A percentile compares a stretch with the other conserved stretches of the same genome.
Conservation (phyloP, 305 asterid species). For the Stenogyne calaminthoides region DNA sequence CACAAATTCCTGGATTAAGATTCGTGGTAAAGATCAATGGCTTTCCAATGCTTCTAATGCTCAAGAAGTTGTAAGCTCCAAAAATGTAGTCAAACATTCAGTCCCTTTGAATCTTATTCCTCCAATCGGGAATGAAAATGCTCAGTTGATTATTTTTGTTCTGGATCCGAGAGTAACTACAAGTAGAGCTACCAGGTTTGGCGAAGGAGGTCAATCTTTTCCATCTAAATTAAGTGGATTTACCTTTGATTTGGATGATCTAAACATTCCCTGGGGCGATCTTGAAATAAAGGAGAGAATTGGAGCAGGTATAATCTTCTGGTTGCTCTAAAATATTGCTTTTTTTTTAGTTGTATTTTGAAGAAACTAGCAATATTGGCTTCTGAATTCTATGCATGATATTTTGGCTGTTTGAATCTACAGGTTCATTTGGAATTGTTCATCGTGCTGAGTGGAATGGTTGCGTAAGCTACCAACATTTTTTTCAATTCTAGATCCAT, state of each 20-base stretch:
- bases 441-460: constrained; percentile 99
- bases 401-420: constrained; percentile 24
- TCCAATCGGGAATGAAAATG: constrained; percentile 45
- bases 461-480: constrained; percentile 65
- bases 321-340: constrained; percentile 26
- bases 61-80: constrained; percentile 44
- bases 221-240: constrained; percentile 48
- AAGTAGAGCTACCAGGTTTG: constrained; percentile 45
- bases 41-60: constrained; percentile 37
- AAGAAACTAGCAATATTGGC: constrained; percentile 13
- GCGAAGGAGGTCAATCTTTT: constrained; percentile 56
- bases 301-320: constrained; percentile 80
- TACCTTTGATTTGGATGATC: constrained; percentile 72
- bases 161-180: constrained; percentile 46
- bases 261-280: constrained; percentile 94
- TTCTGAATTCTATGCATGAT: constrained; percentile 26
- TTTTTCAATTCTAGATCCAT: constrained; percentile 15
- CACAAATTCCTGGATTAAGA: constrained; percentile 60
- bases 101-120: constrained; percentile 46
- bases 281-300: constrained; percentile 83
- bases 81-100: constrained; percentile 41
- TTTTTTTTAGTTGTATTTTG: constrained; percentile 5
- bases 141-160: constrained; percentile 40
- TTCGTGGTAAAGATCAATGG: constrained; percentile 52
- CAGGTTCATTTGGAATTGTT: constrained; percentile 98